These are phyloP conservation scores for Nicotiana rustica DNA, from an alignment of 305 asterid species.

Conservation along the genomic window DNA sequence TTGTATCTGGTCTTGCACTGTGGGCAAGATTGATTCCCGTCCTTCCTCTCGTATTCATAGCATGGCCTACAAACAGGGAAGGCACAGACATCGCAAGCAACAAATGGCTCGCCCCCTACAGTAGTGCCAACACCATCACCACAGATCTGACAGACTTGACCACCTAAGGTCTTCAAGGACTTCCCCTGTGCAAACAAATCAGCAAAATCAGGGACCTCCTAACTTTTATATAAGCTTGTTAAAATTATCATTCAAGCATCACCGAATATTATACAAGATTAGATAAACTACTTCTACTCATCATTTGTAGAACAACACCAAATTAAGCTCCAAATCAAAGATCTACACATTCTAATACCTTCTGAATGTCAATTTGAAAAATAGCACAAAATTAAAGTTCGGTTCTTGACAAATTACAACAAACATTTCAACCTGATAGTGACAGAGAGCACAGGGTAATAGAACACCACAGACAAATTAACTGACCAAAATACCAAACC, in stretches of 20 bases:
- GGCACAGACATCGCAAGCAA: conserved; percentile 92
- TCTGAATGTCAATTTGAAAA: conserved; percentile 9
- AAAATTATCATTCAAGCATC: not conserved
- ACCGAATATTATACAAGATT: not conserved
- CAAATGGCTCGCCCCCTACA: conserved; percentile 79
- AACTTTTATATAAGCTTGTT: not conserved
- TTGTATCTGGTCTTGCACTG: conserved; percentile 98
- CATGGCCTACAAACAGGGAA: conserved; percentile 99
- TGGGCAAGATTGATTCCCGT: conserved; percentile 94
- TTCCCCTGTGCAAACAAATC: conserved; percentile 60
- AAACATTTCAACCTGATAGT: conserved; percentile 19
- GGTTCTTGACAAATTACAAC: conserved; percentile 29
- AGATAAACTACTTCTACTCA: not conserved
- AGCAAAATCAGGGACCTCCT: conserved; percentile 3
- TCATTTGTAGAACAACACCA: not conserved
- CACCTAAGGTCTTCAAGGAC: conserved; percentile 66
- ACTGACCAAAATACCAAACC: conserved; percentile 12
- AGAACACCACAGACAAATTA: not conserved
- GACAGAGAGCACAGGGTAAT: not conserved
- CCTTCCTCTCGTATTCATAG: conserved; percentile 98
- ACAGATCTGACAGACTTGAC: conserved; percentile 98
- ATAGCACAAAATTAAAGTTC: not conserved
- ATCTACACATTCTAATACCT: conserved; percentile 9
- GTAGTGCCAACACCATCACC: conserved; percentile 86
- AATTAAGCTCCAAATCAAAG: conserved; percentile 23